Conservation (phyloP, 805 yeast genomes). For the Wickerhamomyces strasburgensis region DNA sequence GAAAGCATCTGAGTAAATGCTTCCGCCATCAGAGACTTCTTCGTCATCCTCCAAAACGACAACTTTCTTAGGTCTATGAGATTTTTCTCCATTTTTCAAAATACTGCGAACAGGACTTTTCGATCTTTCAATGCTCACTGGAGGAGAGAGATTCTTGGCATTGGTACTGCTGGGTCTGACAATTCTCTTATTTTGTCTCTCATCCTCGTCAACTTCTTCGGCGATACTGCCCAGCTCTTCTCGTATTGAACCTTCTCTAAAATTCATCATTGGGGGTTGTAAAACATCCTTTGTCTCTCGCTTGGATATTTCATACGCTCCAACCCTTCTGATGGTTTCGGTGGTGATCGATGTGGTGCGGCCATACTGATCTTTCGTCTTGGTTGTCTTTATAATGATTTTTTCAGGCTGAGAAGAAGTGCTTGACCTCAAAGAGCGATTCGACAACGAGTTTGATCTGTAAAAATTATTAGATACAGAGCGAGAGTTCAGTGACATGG, state of each 20-base stretch:
- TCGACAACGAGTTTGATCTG: conserved; percentile 13
- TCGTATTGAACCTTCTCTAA: conserved; percentile 23
- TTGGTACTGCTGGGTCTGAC: conserved; percentile 2
- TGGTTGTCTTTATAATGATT: conserved; percentile 44
- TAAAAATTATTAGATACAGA: not conserved
- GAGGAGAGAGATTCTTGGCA: not conserved
- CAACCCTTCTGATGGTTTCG: conserved; percentile 44
- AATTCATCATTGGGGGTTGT: conserved; percentile 22
- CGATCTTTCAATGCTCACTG: conserved; percentile 1
- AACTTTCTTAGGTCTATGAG: conserved; percentile 7
- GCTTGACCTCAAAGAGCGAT: conserved; percentile 3
- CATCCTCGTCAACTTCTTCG: conserved; percentile 22
- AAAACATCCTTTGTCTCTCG: conserved; percentile 36
- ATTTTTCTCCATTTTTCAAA: conserved; percentile 10
- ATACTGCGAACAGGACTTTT: conserved; percentile 14
- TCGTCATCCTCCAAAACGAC: conserved; percentile 13
- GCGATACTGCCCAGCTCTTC: conserved; percentile 27
- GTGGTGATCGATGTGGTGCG: conserved; percentile 52
- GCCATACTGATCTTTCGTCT: conserved; percentile 45
- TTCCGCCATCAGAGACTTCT: conserved; percentile 19
- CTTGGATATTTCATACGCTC: conserved; percentile 43
- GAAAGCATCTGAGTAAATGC: conserved; percentile 21
- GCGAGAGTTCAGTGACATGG: conserved; percentile 6
- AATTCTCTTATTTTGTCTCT: not conserved
- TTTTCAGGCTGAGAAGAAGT: conserved; percentile 14